Conservation (phyloP, 441 rosid genomes). For the Theobroma grandiflorum region DNA sequence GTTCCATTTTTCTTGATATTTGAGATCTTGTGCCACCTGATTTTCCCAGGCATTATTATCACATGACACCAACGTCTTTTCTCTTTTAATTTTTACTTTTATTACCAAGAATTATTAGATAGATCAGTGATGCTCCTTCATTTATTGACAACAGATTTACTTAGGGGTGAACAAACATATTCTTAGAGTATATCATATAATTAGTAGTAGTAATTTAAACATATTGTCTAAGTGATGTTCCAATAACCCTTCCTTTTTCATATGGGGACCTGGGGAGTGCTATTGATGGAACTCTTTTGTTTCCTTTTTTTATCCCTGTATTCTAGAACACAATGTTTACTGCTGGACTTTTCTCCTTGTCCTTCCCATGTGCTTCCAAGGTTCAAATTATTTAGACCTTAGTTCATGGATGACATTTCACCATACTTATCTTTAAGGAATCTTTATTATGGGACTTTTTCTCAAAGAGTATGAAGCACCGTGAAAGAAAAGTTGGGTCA, state of each 20-base stretch:
- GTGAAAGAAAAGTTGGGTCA: conserved; percentile 1
- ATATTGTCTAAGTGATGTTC: neutral
- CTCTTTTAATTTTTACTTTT: neutral
- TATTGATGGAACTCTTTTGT: neutral
- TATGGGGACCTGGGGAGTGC: neutral
- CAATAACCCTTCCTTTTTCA: neutral
- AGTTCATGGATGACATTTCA: conserved; percentile 36
- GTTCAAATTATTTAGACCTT: conserved; percentile 32
- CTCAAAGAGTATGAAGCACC: neutral
- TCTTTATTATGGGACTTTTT: conserved; percentile 9
- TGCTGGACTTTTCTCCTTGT: conserved; percentile 36
- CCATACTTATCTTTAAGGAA: conserved; percentile 39
- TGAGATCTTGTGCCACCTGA: conserved; percentile 13
- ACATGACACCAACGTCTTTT: conserved; percentile 5
- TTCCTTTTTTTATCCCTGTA: neutral
- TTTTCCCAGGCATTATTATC: conserved; percentile 23
- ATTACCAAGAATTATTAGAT: neutral
- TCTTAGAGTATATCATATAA: neutral
- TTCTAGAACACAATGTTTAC: conserved; percentile 4
- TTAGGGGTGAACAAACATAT: no score
- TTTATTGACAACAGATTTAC: no score
- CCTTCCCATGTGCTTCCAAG: conserved; percentile 41
- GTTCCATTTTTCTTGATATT: conserved; percentile 33
- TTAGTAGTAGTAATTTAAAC: neutral
- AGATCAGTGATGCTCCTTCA: no score